These are phyloP conservation scores for Torrubiella hemipterigena DNA, from an alignment of 2,329 filamentous ascomycete genomes.

Conservation along the genomic window DNA sequence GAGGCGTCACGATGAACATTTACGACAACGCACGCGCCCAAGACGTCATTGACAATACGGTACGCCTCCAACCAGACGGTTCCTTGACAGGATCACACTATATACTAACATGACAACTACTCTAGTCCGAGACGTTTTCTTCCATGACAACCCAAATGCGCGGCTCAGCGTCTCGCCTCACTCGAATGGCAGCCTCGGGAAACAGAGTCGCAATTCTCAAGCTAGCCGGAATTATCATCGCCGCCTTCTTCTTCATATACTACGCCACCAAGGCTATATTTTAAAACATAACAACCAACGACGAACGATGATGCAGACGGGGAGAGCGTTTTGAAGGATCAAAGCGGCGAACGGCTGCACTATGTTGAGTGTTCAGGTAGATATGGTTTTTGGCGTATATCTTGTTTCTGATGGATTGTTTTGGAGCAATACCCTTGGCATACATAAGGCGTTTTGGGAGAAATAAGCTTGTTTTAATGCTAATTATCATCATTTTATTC, in stretches of 20 bases:
- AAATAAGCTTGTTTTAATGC: no score
- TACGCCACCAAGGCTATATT: conserved; percentile 57
- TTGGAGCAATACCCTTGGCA: no score
- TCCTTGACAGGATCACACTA: no score
- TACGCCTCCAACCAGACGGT: no score
- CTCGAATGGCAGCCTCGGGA: conserved; percentile 80
- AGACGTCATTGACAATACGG: conserved; percentile 75
- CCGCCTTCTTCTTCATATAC: conserved; percentile 60
- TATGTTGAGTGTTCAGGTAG: no score
- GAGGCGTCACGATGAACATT: conserved; percentile 92
- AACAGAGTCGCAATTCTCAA: conserved; percentile 89
- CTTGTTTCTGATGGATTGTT: no score
- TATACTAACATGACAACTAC: no score
- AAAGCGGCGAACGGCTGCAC: no score
- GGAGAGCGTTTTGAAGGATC: no score
- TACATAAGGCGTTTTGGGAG: no score
- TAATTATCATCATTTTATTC: no score
- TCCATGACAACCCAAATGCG: conserved; percentile 73
- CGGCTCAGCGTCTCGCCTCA: conserved; percentile 70
- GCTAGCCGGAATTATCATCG: conserved; percentile 72
- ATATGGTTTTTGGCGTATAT: no score
- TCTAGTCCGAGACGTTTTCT: conserved; percentile 78
- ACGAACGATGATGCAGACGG: neutral
- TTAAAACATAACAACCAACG: conserved; percentile 15
- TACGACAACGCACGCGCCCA: conserved; percentile 92